Evolutionary conservation across 441 rosid genomes (phyloP), one percentile per base, ranked within the genome.

Genomic region (Biscutella laevigata): DNA sequence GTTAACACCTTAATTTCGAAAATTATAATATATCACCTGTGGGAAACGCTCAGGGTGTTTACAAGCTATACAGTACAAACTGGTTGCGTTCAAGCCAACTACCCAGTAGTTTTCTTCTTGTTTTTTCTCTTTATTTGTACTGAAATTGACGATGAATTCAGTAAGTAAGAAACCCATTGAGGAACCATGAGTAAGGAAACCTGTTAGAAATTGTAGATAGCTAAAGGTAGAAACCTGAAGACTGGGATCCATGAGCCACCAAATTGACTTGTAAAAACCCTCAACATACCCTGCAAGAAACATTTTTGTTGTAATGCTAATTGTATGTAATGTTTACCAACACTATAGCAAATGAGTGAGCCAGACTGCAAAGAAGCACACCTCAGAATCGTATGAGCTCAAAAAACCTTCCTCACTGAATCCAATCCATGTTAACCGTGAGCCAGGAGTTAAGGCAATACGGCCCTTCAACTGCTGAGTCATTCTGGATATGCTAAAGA

Each of bases 201-300:
- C 15, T 46, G 17, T 50, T n/a, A 29, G 48, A 41, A 37, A 44
- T 27, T 19, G 53, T 57, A 55, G 53, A 68, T 38, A 41, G 17
- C 62, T 34, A 60, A 0, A 24, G 29, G 15, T 51, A 45, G 38
- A 25, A 66, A 91, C 98, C 98, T 86, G 84, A 88, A 91, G 49
- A 85, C 71, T 16, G 98, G 98, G 69, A 85, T 72, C 98, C 98
- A 91, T 53, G 78, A 77, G 72, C 96, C 98, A 57, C 89, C 96
- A 74, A 36, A 88, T 61, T 80, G 81, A 66, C 70, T 71, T 21
- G 89, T 76, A 63, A 70, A 83, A 46, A 74, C 80, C 71, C 88
- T 77, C 71, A 91, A 66, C 44, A 85, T 68, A 21, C 95, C 96
- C 96, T 85, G 61, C 69, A 76, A 17, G 36, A 32, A 35, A 6